phyloP scores from a whole-genome alignment of 2,329 filamentous ascomycete species.

The Zarea fungicola region DNA sequence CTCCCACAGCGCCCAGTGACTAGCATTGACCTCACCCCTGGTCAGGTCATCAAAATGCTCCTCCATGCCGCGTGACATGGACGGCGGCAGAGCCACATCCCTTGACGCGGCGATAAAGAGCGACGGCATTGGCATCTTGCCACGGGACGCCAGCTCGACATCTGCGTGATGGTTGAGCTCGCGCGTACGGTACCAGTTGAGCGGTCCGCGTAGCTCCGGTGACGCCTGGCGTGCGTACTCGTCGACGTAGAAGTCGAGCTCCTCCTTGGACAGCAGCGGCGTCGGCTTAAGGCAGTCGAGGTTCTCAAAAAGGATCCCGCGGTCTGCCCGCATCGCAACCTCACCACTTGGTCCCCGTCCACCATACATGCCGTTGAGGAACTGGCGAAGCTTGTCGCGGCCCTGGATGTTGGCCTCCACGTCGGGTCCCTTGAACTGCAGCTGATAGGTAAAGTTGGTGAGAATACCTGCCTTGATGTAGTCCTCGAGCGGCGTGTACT shows the following conservation, averaged over 20 bases:
- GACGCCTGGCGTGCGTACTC: constrained; percentile 57
- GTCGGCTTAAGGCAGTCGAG: constrained; percentile 52
- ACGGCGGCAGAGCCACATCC: constrained; percentile 68
- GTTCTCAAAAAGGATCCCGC: constrained; percentile 61
- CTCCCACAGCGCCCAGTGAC: constrained; percentile 83
- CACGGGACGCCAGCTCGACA: constrained; percentile 48
- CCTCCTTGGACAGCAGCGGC: constrained; percentile 58
- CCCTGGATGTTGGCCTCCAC: constrained; percentile 55
- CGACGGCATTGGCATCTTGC: constrained; percentile 53
- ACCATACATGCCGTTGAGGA: constrained; percentile 68
- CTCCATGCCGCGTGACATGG: constrained; percentile 68
- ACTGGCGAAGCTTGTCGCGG: constrained; percentile 59
- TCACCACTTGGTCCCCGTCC: constrained; percentile 53
- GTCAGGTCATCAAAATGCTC: constrained; percentile 59
- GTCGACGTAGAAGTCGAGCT: constrained; percentile 70
- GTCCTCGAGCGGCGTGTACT: constrained; percentile 54
- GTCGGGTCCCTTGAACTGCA: constrained; percentile 68
- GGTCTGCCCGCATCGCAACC: constrained; percentile 50
- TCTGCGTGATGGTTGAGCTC: constrained; percentile 64
- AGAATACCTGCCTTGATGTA: constrained; percentile 48
- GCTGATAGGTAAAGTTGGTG: constrained; percentile 76
- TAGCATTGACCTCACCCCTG: constrained; percentile 58
- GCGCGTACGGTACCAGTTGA: constrained; percentile 83
- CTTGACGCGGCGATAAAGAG: constrained; percentile 69
- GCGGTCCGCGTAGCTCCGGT: constrained; percentile 66